A percentile compares a stretch with the other conserved stretches of the same genome.
Evolutionary conservation across 129 eudicot genomes (phyloP).

Genomic region (Daucus carota): DNA sequence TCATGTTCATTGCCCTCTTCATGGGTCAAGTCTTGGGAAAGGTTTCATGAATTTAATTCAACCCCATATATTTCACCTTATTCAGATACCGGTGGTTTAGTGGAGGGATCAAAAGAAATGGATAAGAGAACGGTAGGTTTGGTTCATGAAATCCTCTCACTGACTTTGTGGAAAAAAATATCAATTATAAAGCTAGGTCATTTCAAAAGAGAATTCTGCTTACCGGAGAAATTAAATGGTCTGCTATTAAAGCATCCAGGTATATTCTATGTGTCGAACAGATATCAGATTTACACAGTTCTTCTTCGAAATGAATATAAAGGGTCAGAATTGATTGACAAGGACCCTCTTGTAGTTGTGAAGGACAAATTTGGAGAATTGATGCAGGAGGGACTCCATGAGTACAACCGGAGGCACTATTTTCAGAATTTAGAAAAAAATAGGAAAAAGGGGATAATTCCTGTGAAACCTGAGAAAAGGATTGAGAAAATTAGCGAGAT

Average conservation of each 20-base stretch:
- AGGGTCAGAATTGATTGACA: conserved; percentile 60
- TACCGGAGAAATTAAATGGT: conserved; percentile 69
- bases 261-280: conserved; percentile 76
- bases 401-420: conserved; percentile 60
- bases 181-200: conserved; percentile 67
- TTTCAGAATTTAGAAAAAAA: conserved; percentile 57
- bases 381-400: conserved; percentile 89
- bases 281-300: conserved; percentile 65
- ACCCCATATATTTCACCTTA: conserved; percentile 88
- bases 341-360: conserved; percentile 77
- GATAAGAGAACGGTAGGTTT: conserved; percentile 68
- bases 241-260: conserved; percentile 79
- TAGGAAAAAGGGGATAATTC: conserved; percentile 44
- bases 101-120: conserved; percentile 54
- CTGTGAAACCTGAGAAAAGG: conserved; percentile 25
- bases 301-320: conserved; percentile 70
- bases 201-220: conserved; percentile 58
- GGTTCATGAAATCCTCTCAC: conserved; percentile 75
- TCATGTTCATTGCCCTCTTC: conserved; percentile 59
- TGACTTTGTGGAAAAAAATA: conserved; percentile 75
- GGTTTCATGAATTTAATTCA: conserved; percentile 64
- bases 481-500: conserved; percentile 23
- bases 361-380: conserved; percentile 88
- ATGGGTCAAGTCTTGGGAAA: conserved; percentile 78
- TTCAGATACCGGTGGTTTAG: conserved; percentile 27